Evolutionary conservation across 768 basidiomycete species (phyloP).

Genomic region (Artomyces pyxidatus): DNA sequence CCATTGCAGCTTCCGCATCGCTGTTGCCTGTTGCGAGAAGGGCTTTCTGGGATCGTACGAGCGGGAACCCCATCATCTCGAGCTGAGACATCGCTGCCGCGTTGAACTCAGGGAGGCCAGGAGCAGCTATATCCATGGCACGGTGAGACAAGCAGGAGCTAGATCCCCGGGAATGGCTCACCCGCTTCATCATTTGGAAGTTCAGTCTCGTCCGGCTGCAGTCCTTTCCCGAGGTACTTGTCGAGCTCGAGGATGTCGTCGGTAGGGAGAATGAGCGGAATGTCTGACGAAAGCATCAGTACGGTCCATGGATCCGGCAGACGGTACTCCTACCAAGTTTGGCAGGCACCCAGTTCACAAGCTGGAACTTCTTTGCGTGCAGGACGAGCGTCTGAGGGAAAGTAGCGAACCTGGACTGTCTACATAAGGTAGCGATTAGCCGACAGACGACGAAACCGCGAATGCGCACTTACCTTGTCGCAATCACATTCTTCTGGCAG

Average conservation of each 20-base stretch:
- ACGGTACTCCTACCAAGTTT: slow-evolving; percentile 63
- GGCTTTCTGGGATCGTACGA: slow-evolving; percentile 81
- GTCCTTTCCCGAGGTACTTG: slow-evolving; percentile 58
- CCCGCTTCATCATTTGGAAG: slow-evolving; percentile 48
- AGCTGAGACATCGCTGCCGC: slow-evolving; percentile 65
- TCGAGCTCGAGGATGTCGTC: slow-evolving; percentile 54
- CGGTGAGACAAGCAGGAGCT: slow-evolving; percentile 36
- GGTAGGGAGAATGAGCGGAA: slow-evolving; percentile 68
- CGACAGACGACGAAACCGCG: background rate
- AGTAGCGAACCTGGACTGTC: slow-evolving; percentile 69
- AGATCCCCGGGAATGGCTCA: slow-evolving; percentile 15
- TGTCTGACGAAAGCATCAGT: slow-evolving; percentile 43
- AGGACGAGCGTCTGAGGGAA: slow-evolving; percentile 86
- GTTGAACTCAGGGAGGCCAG: slow-evolving; percentile 59
- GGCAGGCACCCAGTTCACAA: slow-evolving; percentile 93
- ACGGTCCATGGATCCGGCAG: background rate
- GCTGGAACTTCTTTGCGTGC: slow-evolving; percentile 90
- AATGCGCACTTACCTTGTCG: slow-evolving; percentile 53
- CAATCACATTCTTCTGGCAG: slow-evolving; percentile 62
- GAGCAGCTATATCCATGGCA: slow-evolving; percentile 20
- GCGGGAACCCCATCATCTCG: slow-evolving; percentile 88
- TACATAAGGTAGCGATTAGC: slow-evolving; percentile 21
- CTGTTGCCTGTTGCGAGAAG: slow-evolving; percentile 78
- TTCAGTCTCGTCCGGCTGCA: slow-evolving; percentile 60
- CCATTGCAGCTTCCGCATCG: slow-evolving; percentile 80